A percentile compares a stretch with the other conserved stretches of the same genome.
phyloP scores from a whole-genome alignment of 169 alveolate species.

The Nephromyces sp. region DNA sequence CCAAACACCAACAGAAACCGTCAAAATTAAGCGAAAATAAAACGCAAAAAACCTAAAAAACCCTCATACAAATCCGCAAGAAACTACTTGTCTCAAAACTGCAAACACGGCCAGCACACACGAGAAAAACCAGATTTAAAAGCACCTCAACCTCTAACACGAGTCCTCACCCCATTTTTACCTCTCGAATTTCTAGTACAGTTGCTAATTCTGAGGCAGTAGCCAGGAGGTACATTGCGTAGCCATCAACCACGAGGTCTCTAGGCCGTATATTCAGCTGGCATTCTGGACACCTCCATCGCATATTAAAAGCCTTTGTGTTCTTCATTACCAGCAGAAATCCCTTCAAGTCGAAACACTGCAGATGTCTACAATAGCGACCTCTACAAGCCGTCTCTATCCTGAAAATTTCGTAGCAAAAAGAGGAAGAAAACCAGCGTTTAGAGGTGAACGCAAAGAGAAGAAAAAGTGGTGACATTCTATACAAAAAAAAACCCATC shows the following conservation, averaged over 20 bases:
- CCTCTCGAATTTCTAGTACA: conserved; percentile 25
- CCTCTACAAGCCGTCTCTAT: conserved; percentile 82
- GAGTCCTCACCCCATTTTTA: no score
- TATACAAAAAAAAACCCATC: not conserved
- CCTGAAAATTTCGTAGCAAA: conserved; percentile 20
- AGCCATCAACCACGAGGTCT: conserved; percentile 69
- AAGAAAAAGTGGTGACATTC: not conserved
- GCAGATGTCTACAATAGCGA: conserved; percentile 69
- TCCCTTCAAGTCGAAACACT: conserved; percentile 79
- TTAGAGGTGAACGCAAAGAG: not conserved
- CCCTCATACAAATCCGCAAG: no score
- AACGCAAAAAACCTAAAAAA: no score
- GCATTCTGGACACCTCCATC: conserved; percentile 88
- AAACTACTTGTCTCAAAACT: no score
- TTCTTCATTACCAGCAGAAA: conserved; percentile 70
- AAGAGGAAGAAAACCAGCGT: not conserved
- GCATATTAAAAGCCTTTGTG: conserved; percentile 75
- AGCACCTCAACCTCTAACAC: no score
- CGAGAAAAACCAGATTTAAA: no score
- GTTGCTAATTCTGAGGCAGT: conserved; percentile 17
- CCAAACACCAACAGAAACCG: no score
- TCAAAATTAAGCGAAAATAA: no score
- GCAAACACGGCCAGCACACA: no score
- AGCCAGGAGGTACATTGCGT: conserved; percentile 47
- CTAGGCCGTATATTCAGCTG: conserved; percentile 66